phyloP scores from a whole-genome alignment of 495 filamentous ascomycete species.

The Xylaria acuta region DNA sequence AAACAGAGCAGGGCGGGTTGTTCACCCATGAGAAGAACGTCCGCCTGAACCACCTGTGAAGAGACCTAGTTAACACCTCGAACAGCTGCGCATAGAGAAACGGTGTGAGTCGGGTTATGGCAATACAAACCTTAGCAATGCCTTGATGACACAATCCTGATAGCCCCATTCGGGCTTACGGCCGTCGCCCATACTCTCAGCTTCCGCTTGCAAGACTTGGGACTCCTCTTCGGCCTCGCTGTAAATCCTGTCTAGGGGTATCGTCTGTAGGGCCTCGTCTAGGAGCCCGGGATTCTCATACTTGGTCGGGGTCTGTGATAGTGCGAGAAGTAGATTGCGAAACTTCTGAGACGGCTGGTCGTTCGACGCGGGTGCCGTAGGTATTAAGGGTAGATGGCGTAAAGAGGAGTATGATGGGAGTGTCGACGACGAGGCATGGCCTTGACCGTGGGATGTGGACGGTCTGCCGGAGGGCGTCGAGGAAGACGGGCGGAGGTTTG shows the following conservation, averaged over 20 bases:
- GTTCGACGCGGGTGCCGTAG: constrained; percentile 70
- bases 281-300: constrained; percentile 97
- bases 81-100: not conserved
- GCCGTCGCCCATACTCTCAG: constrained; percentile 78
- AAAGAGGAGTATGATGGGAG: constrained; percentile 71
- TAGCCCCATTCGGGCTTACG: constrained; percentile 93
- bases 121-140: constrained; percentile 73
- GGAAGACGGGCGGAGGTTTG: constrained; percentile 47
- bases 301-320: constrained; percentile 84
- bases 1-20: constrained; percentile 85
- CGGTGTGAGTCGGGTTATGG: not conserved
- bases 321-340: constrained; percentile 76
- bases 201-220: constrained; percentile 83
- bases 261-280: constrained; percentile 85
- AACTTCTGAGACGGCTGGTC: constrained; percentile 81
- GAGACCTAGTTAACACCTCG: constrained; percentile 36
- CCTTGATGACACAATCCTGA: constrained; percentile 94
- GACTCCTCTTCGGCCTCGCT: constrained; percentile 91
- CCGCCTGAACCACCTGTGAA: constrained; percentile 87
- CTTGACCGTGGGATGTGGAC: constrained; percentile 46
- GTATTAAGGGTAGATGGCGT: constrained; percentile 79
- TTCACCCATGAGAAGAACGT: constrained; percentile 97
- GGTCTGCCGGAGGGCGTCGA: constrained; percentile 47
- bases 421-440: constrained; percentile 36
- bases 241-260: constrained; percentile 93